These are phyloP conservation scores for Aspergillus luchuensis DNA, from an alignment of 2,329 filamentous ascomycete genomes.

Conservation along the genomic window DNA sequence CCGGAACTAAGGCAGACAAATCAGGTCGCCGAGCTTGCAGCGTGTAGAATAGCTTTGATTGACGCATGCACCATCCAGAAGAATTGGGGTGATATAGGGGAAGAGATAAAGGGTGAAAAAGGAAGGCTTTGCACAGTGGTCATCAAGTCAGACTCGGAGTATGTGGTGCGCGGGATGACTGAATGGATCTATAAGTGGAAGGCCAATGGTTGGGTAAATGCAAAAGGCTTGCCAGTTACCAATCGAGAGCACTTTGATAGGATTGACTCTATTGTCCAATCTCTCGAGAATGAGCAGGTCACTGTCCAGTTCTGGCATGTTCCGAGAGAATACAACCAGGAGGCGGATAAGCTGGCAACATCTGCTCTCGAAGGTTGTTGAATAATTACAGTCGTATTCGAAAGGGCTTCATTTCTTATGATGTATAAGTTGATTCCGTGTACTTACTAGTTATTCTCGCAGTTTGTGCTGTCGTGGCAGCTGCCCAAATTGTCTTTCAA, in stretches of 20 bases:
- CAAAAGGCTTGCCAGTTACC: neutral
- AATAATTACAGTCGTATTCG: too few species aligned
- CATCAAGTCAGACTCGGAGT: neutral
- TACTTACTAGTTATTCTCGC: too few species aligned
- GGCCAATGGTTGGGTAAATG: neutral
- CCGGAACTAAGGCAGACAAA: neutral
- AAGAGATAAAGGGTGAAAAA: too few species aligned
- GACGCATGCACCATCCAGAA: too few species aligned
- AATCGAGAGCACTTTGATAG: too few species aligned
- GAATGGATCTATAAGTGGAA: neutral
- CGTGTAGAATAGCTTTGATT: too few species aligned
- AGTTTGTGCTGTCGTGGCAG: too few species aligned
- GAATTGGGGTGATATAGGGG: too few species aligned
- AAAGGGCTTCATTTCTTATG: too few species aligned
- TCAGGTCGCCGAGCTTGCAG: conserved; percentile 7
- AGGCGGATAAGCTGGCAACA: neutral
- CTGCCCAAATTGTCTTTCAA: too few species aligned
- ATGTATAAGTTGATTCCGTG: too few species aligned
- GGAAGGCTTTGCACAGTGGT: neutral
- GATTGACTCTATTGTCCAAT: too few species aligned
- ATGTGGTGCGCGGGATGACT: neutral
- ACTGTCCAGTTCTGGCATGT: neutral
- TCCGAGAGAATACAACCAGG: neutral
- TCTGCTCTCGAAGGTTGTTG: neutral
- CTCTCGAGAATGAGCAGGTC: neutral